Percentiles rank a stretch among this genome's conserved stretches.
Evolutionary conservation across 2,329 filamentous ascomycete genomes (phyloP).

Genomic region (Xylariaceae sp.): DNA sequence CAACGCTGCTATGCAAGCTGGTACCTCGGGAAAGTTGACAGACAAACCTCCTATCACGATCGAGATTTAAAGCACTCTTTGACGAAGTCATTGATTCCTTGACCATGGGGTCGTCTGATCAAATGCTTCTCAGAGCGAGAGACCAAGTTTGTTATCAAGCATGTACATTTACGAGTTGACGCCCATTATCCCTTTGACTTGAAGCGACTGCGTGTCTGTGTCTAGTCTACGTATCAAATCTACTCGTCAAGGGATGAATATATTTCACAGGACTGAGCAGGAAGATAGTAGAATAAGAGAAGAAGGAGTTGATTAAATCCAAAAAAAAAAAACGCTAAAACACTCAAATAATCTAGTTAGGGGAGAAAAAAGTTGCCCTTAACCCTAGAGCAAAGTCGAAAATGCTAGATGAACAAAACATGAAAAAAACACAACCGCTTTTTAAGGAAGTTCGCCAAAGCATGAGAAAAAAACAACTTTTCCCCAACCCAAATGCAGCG

Average conservation of each 20-base stretch:
- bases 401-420: not conserved
- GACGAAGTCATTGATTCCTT: too few species aligned
- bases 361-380: not conserved
- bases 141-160: not conserved
- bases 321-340: slow-evolving; percentile 3
- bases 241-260: too few species aligned
- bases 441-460: slow-evolving; percentile 14
- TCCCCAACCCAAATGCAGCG: not conserved
- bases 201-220: not conserved
- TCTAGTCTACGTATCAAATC: too few species aligned
- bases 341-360: slow-evolving; percentile 1
- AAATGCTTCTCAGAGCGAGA: not conserved
- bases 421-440: not conserved
- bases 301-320: slow-evolving; percentile 9
- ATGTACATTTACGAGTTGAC: not conserved
- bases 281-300: not conserved
- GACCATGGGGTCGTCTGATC: not conserved
- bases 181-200: not conserved
- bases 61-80: slow-evolving; percentile 26
- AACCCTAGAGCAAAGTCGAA: not conserved
- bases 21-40: slow-evolving; percentile 57
- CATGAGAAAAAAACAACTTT: not conserved
- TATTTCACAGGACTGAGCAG: not conserved
- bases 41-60: slow-evolving; percentile 45
- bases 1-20: slow-evolving; percentile 64